Evolutionary conservation across 805 yeast species (phyloP).

Genomic region (Zygotorulaspora sp.): DNA sequence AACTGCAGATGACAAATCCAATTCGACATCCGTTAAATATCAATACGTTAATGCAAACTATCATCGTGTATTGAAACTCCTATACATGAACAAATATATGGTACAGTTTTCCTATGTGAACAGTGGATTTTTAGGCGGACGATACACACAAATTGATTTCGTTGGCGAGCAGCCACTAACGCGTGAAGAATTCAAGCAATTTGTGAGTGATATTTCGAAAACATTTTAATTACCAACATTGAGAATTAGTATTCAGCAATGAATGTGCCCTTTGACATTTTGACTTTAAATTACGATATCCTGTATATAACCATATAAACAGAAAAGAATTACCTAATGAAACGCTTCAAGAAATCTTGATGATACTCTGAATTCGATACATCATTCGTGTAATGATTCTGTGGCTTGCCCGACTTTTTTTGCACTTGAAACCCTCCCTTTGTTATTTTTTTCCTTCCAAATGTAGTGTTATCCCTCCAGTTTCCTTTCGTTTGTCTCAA

Average conservation of each 20-base stretch:
- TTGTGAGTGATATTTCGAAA: conserved; percentile 17
- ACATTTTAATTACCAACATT: conserved; percentile 8
- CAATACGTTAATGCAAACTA: conserved; percentile 22
- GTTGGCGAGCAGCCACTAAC: conserved; percentile 18
- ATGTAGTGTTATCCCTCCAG: conserved; percentile 27
- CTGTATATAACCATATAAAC: too few species aligned
- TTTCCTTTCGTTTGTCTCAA: conserved; percentile 18
- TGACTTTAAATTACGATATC: too few species aligned
- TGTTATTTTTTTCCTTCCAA: conserved; percentile 19
- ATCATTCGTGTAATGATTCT: conserved; percentile 33
- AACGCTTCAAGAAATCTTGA: conserved; percentile 40
- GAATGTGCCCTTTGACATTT: too few species aligned
- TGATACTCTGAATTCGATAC: conserved; percentile 40
- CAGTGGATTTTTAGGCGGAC: conserved; percentile 28
- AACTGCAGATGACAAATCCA: conserved; percentile 1
- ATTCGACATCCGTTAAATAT: conserved; percentile 16
- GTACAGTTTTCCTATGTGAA: conserved; percentile 32
- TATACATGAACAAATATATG: conserved; percentile 28
- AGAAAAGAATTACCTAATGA: conserved; percentile 28
- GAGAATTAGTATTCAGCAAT: too few species aligned
- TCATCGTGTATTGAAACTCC: conserved; percentile 26
- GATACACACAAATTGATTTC: conserved; percentile 30
- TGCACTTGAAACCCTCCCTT: conserved; percentile 28
- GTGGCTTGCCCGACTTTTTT: background rate
- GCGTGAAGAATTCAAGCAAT: conserved; percentile 15